Evolutionary conservation across 208 protist genomes (phyloP).

Genomic region (Acanthamoeba culbertsoni): DNA sequence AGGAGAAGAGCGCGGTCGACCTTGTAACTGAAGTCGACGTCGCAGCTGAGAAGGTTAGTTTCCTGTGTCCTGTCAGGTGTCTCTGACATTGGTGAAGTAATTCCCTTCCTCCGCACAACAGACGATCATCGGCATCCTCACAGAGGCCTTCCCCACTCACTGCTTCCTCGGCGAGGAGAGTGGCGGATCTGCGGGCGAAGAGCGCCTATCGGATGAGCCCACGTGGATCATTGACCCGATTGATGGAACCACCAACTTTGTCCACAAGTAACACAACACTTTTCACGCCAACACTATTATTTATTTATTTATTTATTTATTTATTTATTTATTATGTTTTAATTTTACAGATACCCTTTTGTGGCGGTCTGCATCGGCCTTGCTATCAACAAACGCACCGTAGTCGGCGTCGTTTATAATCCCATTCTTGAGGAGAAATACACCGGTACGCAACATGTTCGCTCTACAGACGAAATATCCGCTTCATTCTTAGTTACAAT

Average conservation of each 20-base stretch:
- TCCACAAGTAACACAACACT: slow-evolving; percentile 63
- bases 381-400: slow-evolving; percentile 42
- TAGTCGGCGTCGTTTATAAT: slow-evolving; percentile 70
- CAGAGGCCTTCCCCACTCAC: slow-evolving; percentile 56
- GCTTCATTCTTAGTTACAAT: too few relatives aligned
- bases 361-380: slow-evolving; percentile 72
- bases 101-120: not conserved
- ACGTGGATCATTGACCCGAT: slow-evolving; percentile 76
- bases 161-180: slow-evolving; percentile 69
- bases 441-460: not conserved
- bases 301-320: not conserved
- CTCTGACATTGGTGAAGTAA: not conserved
- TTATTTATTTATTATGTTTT: not conserved
- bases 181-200: slow-evolving; percentile 50
- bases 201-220: slow-evolving; percentile 57
- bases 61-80: not conserved
- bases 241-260: slow-evolving; percentile 77
- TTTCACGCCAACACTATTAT: not conserved
- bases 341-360: slow-evolving; percentile 58
- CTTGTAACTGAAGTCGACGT: slow-evolving; percentile 74
- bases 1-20: slow-evolving; percentile 59
- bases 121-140: slow-evolving; percentile 46
- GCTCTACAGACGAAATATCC: not conserved
- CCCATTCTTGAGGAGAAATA: slow-evolving; percentile 66
- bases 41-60: slow-evolving; percentile 24